Percentiles rank a stretch among this genome's conserved stretches.
Conservation (phyloP, 2,329 filamentous ascomycete genomes). For the Fusarium penzigii region DNA sequence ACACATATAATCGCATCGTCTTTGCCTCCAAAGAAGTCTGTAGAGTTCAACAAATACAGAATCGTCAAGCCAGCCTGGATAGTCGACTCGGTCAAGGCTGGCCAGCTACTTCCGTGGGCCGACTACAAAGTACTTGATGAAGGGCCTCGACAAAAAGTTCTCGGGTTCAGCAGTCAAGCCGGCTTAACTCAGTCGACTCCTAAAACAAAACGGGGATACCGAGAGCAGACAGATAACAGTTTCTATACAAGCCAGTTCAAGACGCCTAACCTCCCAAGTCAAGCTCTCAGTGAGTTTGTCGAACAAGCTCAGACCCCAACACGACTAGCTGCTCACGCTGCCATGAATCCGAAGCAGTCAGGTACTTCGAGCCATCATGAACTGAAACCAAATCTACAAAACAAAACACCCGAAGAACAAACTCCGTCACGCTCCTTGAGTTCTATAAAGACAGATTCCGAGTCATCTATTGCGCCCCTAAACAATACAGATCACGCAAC, state of each 20-base stretch:
- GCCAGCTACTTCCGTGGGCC: constrained; percentile 82
- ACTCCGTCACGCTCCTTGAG: neutral
- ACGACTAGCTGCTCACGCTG: neutral
- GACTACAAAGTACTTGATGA: constrained; percentile 84
- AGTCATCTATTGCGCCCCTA: neutral
- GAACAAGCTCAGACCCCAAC: constrained; percentile 30
- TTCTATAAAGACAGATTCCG: neutral
- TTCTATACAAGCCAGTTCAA: constrained; percentile 79
- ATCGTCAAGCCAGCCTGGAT: constrained; percentile 96
- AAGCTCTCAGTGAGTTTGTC: constrained; percentile 29
- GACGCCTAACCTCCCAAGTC: constrained; percentile 32
- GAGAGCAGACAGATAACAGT: constrained; percentile 77
- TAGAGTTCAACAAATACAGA: constrained; percentile 84
- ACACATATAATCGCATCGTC: constrained; percentile 94
- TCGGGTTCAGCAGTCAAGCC: constrained; percentile 62
- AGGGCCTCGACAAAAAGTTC: constrained; percentile 76
- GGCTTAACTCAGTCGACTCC: constrained; percentile 67
- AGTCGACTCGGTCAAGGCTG: constrained; percentile 81
- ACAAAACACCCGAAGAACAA: neutral
- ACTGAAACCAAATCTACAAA: neutral
- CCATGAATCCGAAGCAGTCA: neutral
- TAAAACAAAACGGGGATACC: constrained; percentile 63
- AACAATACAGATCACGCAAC: neutral
- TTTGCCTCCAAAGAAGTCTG: constrained; percentile 87
- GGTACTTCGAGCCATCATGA: neutral